phyloP scores from a whole-genome alignment of 106 monocot genomes.

The Iris macrosiphon region DNA sequence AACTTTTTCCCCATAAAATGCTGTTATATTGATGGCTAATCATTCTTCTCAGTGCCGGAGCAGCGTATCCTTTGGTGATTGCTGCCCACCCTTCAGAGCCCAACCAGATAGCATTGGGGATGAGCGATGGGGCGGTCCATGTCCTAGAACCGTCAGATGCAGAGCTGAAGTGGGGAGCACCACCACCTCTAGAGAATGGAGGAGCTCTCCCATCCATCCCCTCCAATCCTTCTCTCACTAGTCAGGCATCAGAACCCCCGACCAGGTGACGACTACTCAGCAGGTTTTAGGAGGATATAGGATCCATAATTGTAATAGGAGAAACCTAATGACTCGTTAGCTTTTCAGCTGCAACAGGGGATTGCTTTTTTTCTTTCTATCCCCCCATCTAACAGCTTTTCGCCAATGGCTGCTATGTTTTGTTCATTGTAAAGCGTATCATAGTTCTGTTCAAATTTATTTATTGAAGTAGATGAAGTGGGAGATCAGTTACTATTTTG shows the following conservation, averaged over 20 bases:
- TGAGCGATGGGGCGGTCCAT: constrained; percentile 86
- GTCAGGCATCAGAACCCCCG: constrained; percentile 61
- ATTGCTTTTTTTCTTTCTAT: neutral
- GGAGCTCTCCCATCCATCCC: constrained; percentile 34
- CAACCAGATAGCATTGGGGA: constrained; percentile 90
- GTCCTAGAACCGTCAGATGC: constrained; percentile 82
- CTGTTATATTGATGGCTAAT: too few species aligned
- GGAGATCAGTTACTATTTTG: too few species aligned
- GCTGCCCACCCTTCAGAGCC: constrained; percentile 86
- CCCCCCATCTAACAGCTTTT: neutral
- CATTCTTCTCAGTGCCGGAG: constrained; percentile 28
- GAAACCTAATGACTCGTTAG: neutral
- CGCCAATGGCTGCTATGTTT: too few species aligned
- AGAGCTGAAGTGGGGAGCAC: constrained; percentile 72
- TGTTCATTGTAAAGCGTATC: too few species aligned
- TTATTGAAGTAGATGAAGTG: too few species aligned
- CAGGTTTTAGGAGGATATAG: neutral
- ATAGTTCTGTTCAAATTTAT: too few species aligned
- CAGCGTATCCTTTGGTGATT: constrained; percentile 56
- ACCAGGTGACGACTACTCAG: constrained; percentile 37
- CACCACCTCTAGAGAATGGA: constrained; percentile 61
- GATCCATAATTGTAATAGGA: neutral
- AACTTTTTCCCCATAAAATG: too few species aligned
- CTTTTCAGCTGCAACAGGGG: constrained; percentile 6
- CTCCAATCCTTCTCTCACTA: constrained; percentile 54